phyloP scores from a whole-genome alignment of 2,329 filamentous ascomycete genomes.

The Zymoseptoria ardabiliae region DNA sequence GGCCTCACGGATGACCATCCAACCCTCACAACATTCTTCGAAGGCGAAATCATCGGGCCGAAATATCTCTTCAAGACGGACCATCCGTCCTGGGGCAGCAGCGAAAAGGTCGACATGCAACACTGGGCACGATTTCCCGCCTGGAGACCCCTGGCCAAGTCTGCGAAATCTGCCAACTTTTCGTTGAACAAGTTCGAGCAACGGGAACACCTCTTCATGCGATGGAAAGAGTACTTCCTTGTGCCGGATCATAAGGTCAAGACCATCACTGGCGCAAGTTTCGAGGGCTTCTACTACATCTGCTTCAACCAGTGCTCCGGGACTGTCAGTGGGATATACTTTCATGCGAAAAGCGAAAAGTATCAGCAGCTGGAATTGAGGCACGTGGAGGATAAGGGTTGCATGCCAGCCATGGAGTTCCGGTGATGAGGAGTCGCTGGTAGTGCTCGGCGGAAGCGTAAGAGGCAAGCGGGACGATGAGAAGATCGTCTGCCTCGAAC shows the following conservation, averaged over 20 bases:
- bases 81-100: conserved; percentile 85
- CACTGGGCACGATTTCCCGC: conserved; percentile 90
- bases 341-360: conserved; percentile 97
- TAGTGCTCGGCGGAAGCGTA: no score
- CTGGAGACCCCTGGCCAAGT: conserved; percentile 69
- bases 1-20: conserved; percentile 92
- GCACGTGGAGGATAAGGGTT: conserved; percentile 77
- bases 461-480: background rate
- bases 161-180: conserved; percentile 51
- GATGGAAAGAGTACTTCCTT: conserved; percentile 97
- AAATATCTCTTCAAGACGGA: conserved; percentile 92
- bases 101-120: conserved; percentile 79
- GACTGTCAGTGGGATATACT: conserved; percentile 88
- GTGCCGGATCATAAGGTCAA: conserved; percentile 90
- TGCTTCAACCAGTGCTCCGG: conserved; percentile 92
- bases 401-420: conserved; percentile 82
- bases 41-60: conserved; percentile 92
- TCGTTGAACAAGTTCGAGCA: conserved; percentile 64
- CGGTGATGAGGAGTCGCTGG: conserved; percentile 46
- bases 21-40: conserved; percentile 96
- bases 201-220: conserved; percentile 90
- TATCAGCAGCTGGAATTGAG: conserved; percentile 90
- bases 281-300: conserved; percentile 98
- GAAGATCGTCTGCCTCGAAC: background rate
- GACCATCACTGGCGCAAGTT: conserved; percentile 88